Percentiles rank a stretch among this genome's conserved stretches.
Conservation (phyloP, 768 basidiomycete genomes). For the Tulasnella sp. region DNA sequence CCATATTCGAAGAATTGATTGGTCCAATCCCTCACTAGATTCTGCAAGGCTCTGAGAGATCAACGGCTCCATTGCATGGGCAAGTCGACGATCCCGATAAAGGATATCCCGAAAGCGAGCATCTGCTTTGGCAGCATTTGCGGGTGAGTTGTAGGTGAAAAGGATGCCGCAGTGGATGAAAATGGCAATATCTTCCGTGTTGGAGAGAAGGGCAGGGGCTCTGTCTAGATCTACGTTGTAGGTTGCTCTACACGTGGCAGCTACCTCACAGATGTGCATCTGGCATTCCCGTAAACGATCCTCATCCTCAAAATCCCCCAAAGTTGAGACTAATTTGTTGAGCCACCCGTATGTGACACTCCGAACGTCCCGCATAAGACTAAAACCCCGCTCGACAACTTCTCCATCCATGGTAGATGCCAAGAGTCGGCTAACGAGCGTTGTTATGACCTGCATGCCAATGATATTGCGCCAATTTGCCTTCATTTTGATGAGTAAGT, state of each 20-base stretch:
- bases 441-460: conserved; percentile 26
- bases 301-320: conserved; percentile 17
- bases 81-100: conserved; percentile 2
- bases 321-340: conserved; percentile 23
- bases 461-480: conserved; percentile 32
- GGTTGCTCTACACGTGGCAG: conserved; percentile 16
- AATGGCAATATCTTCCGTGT: conserved; percentile 5
- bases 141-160: neutral
- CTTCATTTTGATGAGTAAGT: conserved; percentile 27
- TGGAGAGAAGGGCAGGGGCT: neutral
- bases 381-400: conserved; percentile 19
- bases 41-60: neutral
- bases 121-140: neutral
- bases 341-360: conserved; percentile 29
- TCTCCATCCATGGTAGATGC: conserved; percentile 18
- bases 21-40: neutral
- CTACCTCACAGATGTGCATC: conserved; percentile 27
- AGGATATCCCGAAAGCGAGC: neutral
- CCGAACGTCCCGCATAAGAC: conserved; percentile 27
- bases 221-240: conserved; percentile 1
- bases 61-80: neutral
- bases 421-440: conserved; percentile 30
- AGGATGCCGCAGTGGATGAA: conserved; percentile 4
- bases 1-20: neutral
- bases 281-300: conserved; percentile 16